A percentile compares a stretch with the other conserved stretches of the same genome.
phyloP scores from a whole-genome alignment of 2,329 filamentous ascomycete genomes.

The Stagonosporopsis tanaceti region DNA sequence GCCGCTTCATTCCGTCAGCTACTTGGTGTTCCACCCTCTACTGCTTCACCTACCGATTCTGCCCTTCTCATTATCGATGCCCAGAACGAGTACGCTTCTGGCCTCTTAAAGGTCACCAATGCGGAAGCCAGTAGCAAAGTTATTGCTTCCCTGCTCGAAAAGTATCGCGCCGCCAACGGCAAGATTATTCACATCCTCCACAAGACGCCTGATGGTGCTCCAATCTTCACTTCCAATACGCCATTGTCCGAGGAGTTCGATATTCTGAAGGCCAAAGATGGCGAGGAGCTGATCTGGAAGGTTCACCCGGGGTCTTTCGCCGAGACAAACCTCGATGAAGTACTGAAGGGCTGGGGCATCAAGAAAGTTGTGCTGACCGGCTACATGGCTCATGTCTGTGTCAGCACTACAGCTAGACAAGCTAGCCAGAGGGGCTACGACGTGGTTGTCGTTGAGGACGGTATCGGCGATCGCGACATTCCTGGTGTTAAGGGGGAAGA shows the following conservation, averaged over 20 bases:
- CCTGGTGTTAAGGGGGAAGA: conserved; percentile 65
- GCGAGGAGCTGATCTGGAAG: conserved; percentile 66
- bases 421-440: conserved; percentile 68
- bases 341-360: conserved; percentile 57
- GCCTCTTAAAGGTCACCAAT: conserved; percentile 63
- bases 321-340: conserved; percentile 64
- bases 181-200: conserved; percentile 70
- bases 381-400: conserved; percentile 71
- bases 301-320: conserved; percentile 66
- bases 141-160: conserved; percentile 64
- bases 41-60: conserved; percentile 64
- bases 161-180: conserved; percentile 62
- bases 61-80: conserved; percentile 73
- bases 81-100: conserved; percentile 71
- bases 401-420: conserved; percentile 68
- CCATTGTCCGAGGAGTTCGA: conserved; percentile 65
- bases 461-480: conserved; percentile 70
- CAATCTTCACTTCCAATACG: conserved; percentile 70
- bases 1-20: conserved; percentile 57
- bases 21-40: conserved; percentile 62
- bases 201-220: conserved; percentile 64
- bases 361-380: conserved; percentile 68
- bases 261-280: conserved; percentile 60
- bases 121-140: conserved; percentile 61
- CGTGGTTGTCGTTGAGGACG: conserved; percentile 66